Evolutionary conservation across 306 rosid species (phyloP).

Genomic region (Betula pendula): DNA sequence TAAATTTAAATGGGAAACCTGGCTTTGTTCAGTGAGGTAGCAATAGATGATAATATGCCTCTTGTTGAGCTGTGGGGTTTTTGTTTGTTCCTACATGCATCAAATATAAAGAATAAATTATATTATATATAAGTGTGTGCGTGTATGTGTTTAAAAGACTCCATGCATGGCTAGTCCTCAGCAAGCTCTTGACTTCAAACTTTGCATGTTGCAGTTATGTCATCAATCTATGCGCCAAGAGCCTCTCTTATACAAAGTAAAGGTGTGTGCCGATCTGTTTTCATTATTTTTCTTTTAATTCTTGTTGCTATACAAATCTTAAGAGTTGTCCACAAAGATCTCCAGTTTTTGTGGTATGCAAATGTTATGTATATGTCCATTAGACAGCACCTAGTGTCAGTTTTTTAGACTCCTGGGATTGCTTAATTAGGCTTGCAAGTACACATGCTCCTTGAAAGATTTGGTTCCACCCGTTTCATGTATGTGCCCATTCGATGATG

Average conservation of each 20-base stretch:
- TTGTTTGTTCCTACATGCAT: not conserved
- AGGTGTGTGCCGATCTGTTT: conserved; percentile 42
- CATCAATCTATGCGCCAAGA: conserved; percentile 38
- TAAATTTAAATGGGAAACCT: not conserved
- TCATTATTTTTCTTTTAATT: not conserved
- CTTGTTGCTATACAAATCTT: not conserved
- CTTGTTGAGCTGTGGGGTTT: not conserved
- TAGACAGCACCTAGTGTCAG: not conserved
- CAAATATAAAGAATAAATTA: not conserved
- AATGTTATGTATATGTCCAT: not conserved
- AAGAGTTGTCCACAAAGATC: not conserved
- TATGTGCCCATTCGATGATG: not conserved
- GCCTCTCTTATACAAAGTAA: conserved; percentile 27
- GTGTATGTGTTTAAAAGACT: not conserved
- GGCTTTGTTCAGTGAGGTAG: not conserved
- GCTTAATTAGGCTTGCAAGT: not conserved
- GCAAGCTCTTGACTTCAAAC: conserved; percentile 24
- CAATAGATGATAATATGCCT: not conserved
- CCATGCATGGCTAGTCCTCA: conserved; percentile 4
- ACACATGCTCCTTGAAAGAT: not conserved
- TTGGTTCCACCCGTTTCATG: not conserved
- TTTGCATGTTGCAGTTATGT: conserved; percentile 58
- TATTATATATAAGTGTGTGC: not conserved
- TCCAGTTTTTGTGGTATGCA: not conserved
- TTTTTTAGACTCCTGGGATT: not conserved